These are phyloP conservation scores for Schwanniomyces vanrijiae DNA, from an alignment of 805 yeast species.

Conservation along the genomic window DNA sequence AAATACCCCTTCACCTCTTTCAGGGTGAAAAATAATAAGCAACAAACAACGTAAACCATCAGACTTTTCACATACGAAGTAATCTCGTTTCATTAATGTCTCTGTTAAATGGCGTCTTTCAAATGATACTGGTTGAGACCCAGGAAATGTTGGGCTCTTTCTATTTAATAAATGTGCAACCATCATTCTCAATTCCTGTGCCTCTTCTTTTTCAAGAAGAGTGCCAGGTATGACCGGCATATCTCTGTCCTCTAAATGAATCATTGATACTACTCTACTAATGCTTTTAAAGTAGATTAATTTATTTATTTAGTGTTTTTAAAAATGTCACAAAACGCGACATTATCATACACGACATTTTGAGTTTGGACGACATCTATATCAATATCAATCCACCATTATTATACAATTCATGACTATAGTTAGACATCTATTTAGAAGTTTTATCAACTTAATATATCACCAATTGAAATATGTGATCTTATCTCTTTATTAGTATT, in stretches of 20 bases:
- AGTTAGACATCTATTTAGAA: not conserved
- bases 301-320: too few species aligned
- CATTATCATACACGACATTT: constrained; percentile 2
- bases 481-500: constrained; percentile 7
- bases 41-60: constrained; percentile 90
- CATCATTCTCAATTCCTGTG: constrained; percentile 63
- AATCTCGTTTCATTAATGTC: constrained; percentile 68
- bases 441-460: constrained; percentile 14
- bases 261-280: constrained; percentile 19
- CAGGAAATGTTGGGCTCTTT: constrained; percentile 68
- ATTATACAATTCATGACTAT: not conserved
- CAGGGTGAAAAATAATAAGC: constrained; percentile 63
- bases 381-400: not conserved
- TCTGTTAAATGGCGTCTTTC: constrained; percentile 68
- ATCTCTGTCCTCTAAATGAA: constrained; percentile 45
- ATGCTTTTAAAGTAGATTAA: not conserved
- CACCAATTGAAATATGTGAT: constrained; percentile 19
- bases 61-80: constrained; percentile 92
- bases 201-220: constrained; percentile 68
- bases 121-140: constrained; percentile 95
- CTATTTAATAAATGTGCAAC: constrained; percentile 64
- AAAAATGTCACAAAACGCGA: not conserved
- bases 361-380: not conserved
- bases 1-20: constrained; percentile 84
- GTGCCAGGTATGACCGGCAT: constrained; percentile 89